Percentiles rank a stretch among this genome's conserved stretches.
phyloP scores from a whole-genome alignment of 768 basidiomycete species.

The Hortiboletus campestris region DNA sequence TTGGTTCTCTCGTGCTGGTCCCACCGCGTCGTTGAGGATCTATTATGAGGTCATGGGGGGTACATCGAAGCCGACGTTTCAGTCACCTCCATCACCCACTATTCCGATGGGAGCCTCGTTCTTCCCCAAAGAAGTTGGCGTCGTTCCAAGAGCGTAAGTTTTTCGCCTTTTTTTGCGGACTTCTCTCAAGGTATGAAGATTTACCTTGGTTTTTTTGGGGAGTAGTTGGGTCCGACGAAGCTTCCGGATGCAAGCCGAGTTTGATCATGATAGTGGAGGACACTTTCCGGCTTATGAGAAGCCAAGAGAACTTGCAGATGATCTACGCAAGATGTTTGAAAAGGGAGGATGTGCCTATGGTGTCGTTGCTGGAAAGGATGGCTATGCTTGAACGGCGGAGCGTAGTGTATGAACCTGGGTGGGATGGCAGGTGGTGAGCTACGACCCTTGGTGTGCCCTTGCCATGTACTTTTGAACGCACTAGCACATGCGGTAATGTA shows the following conservation, averaged over 20 bases:
- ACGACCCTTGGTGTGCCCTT: no score
- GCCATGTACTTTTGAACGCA: no score
- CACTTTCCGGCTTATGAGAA: slow-evolving; percentile 59
- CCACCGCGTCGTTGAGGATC: slow-evolving; percentile 55
- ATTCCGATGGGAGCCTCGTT: slow-evolving; percentile 50
- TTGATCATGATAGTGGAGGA: slow-evolving; percentile 49
- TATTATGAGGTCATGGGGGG: slow-evolving; percentile 46
- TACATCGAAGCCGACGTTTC: not conserved
- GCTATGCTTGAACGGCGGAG: slow-evolving; percentile 31
- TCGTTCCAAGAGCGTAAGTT: slow-evolving; percentile 38
- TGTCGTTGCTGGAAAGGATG: slow-evolving; percentile 44
- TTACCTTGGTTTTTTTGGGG: not conserved
- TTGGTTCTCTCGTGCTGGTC: slow-evolving; percentile 57
- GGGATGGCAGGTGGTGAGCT: no score
- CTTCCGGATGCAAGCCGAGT: slow-evolving; percentile 46
- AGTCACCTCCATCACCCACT: rapidly evolving
- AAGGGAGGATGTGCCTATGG: slow-evolving; percentile 48
- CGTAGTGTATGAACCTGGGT: no score
- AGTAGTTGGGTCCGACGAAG: slow-evolving; percentile 42
- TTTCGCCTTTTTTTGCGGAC: rapidly evolving
- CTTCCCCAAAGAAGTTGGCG: slow-evolving; percentile 48
- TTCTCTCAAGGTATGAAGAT: not conserved
- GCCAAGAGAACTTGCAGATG: slow-evolving; percentile 46
- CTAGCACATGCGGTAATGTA: no score
- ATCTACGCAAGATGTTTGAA: slow-evolving; percentile 58